Conservation (phyloP, 345 rosid species). For the Combretum micranthum region DNA sequence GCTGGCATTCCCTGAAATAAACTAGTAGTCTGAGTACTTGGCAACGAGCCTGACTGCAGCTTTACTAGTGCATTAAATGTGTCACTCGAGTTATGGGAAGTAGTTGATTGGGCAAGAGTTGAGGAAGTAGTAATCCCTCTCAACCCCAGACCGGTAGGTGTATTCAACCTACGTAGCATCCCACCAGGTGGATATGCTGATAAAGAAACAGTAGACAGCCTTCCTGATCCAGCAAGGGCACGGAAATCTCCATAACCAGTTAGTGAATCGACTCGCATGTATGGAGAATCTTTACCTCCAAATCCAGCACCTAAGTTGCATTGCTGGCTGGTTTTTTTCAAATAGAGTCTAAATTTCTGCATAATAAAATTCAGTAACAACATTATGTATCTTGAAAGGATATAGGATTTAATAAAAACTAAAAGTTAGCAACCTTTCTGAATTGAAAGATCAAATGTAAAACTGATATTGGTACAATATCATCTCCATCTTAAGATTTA, state of each 20-base stretch:
- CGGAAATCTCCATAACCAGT: conserved; percentile 55
- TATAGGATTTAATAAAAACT: neutral
- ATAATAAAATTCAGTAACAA: neutral
- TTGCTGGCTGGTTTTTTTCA: conserved; percentile 57
- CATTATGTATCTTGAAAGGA: neutral
- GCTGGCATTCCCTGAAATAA: conserved; percentile 37
- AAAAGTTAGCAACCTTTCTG: neutral
- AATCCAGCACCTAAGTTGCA: conserved; percentile 46
- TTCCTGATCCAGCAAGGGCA: conserved; percentile 40
- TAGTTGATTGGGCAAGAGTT: conserved; percentile 36
- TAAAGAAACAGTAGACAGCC: conserved; percentile 36
- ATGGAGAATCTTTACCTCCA: conserved; percentile 51
- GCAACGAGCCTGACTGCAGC: conserved; percentile 30
- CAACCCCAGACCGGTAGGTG: conserved; percentile 39
- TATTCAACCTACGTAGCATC: conserved; percentile 48
- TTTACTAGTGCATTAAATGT: conserved; percentile 36
- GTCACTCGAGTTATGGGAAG: conserved; percentile 35
- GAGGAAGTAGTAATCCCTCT: conserved; percentile 45
- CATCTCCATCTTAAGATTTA: too few species aligned
- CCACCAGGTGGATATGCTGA: conserved; percentile 44
- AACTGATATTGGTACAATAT: too few species aligned
- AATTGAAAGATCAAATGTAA: neutral
- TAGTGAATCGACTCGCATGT: conserved; percentile 39
- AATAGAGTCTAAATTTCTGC: conserved; percentile 86
- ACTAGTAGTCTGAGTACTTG: conserved; percentile 31